These are phyloP conservation scores for Neurospora sublineolata DNA, from an alignment of 495 filamentous ascomycete species.

Conservation along the genomic window DNA sequence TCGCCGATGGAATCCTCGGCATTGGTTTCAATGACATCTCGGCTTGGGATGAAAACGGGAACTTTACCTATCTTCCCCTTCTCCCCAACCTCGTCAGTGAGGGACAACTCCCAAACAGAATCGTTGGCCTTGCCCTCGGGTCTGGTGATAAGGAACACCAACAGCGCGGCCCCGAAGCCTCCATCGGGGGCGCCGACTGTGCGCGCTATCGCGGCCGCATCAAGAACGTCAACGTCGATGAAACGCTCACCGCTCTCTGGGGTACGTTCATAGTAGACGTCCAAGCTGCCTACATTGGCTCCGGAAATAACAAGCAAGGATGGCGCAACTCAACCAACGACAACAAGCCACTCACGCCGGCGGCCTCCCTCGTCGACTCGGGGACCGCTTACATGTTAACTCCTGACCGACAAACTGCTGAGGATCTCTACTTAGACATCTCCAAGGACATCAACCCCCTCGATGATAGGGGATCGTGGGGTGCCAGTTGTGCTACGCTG, in stretches of 20 bases:
- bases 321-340: constrained; percentile 3
- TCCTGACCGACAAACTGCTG: constrained; percentile 11
- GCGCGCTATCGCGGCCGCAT: constrained; percentile 13
- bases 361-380: constrained; percentile 13
- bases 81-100: constrained; percentile 3
- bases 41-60: background rate
- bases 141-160: constrained; percentile 1
- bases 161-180: constrained; percentile 16
- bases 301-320: background rate
- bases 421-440: constrained; percentile 13
- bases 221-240: constrained; percentile 9
- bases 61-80: constrained; percentile 1
- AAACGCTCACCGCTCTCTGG: constrained; percentile 1
- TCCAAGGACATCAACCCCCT: constrained; percentile 12
- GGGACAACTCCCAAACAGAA: constrained; percentile 9
- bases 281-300: constrained; percentile 3
- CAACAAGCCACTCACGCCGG: background rate
- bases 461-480: constrained; percentile 13
- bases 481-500: constrained; percentile 10
- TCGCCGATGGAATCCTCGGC: constrained; percentile 25
- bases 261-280: constrained; percentile 10
- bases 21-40: constrained; percentile 8
- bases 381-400: constrained; percentile 13
- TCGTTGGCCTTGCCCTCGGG: constrained; percentile 14
- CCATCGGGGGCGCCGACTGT: constrained; percentile 22